Conservation (phyloP, 2,329 filamentous ascomycete genomes). For the Fusarium annulatum region DNA sequence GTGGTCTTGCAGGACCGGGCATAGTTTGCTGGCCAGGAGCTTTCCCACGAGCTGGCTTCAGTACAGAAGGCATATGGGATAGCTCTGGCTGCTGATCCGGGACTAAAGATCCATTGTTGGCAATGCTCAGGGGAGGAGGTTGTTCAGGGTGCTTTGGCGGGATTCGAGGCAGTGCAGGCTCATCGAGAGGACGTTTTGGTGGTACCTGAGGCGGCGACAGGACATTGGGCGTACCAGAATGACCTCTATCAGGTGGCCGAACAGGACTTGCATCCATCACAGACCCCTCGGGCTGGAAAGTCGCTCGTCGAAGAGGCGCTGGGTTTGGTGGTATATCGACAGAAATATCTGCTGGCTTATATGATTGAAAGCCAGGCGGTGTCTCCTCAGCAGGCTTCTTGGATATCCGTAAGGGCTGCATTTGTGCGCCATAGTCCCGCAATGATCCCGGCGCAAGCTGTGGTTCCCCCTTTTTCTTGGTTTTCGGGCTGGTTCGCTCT, state of each 20-base stretch:
- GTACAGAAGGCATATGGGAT: slow-evolving; percentile 37
- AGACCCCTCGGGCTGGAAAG: slow-evolving; percentile 43
- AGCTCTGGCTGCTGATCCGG: slow-evolving; percentile 20
- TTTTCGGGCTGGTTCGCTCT: slow-evolving; percentile 47
- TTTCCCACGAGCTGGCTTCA: slow-evolving; percentile 41
- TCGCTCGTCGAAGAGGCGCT: slow-evolving; percentile 22
- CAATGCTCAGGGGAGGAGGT: not conserved
- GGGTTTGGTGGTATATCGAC: slow-evolving; percentile 13
- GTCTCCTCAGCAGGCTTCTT: slow-evolving; percentile 9
- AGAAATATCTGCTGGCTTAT: slow-evolving; percentile 23
- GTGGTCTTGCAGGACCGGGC: not conserved
- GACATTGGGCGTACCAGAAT: slow-evolving; percentile 34
- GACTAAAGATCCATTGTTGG: not conserved
- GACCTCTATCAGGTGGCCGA: slow-evolving; percentile 31
- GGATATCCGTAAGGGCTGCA: slow-evolving; percentile 25
- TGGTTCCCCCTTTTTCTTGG: slow-evolving; percentile 37
- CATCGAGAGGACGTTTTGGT: slow-evolving; percentile 29
- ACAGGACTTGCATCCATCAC: slow-evolving; percentile 37
- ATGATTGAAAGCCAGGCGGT: slow-evolving; percentile 24
- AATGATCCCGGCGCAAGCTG: slow-evolving; percentile 31
- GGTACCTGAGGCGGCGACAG: slow-evolving; percentile 41
- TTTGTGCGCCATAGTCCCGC: slow-evolving; percentile 9
- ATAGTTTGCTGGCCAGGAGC: slow-evolving; percentile 16
- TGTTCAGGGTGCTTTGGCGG: slow-evolving; percentile 7
- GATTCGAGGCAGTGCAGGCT: slow-evolving; percentile 5